Evolutionary conservation across 345 rosid species (phyloP).

Genomic region (Rhizophora mangle): DNA sequence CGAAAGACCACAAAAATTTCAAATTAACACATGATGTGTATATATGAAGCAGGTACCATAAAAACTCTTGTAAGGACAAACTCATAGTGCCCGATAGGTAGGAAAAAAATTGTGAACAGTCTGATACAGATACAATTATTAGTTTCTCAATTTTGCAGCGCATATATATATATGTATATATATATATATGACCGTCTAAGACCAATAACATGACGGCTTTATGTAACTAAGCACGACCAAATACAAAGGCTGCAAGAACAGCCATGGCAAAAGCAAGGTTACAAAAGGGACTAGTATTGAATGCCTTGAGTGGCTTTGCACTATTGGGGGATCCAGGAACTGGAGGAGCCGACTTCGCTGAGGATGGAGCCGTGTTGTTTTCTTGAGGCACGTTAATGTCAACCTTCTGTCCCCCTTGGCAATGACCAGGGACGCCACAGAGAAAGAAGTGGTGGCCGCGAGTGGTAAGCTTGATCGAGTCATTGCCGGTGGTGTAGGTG

Average conservation of each 20-base stretch:
- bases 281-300: slow-evolving; percentile 1
- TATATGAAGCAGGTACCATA: too few relatives aligned
- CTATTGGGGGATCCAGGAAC: slow-evolving; percentile 46
- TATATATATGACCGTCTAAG: too few relatives aligned
- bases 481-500: slow-evolving; percentile 80
- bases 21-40: too few relatives aligned
- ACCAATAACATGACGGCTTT: neutral
- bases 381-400: slow-evolving; percentile 68
- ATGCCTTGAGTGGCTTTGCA: slow-evolving; percentile 30
- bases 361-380: slow-evolving; percentile 30
- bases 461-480: slow-evolving; percentile 63
- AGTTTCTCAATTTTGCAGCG: too few relatives aligned
- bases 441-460: slow-evolving; percentile 86
- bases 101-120: too few relatives aligned
- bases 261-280: slow-evolving; percentile 21
- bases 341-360: slow-evolving; percentile 31
- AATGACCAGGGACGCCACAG: slow-evolving; percentile 93
- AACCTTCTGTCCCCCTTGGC: slow-evolving; percentile 83
- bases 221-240: slow-evolving; percentile 11
- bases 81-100: too few relatives aligned
- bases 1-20: too few relatives aligned
- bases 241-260: slow-evolving; percentile 20
- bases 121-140: too few relatives aligned
- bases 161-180: too few relatives aligned
- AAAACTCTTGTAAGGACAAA: too few relatives aligned